Base-by-base conservation (phyloP, 2,329 filamentous ascomycete species). In the Phaeosphaeria sp. region DNA sequence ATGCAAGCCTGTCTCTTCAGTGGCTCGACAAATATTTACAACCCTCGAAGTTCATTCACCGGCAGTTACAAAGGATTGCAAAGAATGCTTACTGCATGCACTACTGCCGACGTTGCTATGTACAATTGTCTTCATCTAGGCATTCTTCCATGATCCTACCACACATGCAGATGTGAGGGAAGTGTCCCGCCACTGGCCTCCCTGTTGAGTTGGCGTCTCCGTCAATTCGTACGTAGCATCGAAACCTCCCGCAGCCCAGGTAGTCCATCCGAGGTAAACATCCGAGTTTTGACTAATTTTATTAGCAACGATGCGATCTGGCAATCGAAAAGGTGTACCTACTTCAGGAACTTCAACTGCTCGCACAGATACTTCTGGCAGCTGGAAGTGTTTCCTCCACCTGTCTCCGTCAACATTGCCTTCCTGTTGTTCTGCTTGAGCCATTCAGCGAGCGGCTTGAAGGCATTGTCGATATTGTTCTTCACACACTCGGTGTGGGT, bases 331-430 rank as follows among this genome's bases (percentile, higher is more conserved):
- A 30, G 4, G n/a, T 33, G 3, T 33, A 49, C 46, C 65, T 56
- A 69, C 66, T 71, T 69, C 43, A 73, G 58, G 51, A 72, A 74
- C 49, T 74, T 61, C 3, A 74, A 53, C 55, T 72, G 62, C 56
- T 69, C 53, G 61, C 78, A 79, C 18, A 76, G 56, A 48, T 70
- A 63, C 53, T 68, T 61, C 55, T 77, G 54, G 53, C 77, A 79
- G 25, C 68, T 68, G 24, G 58, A 52, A 15, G 75, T 76, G 61
- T 71, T 75, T 1, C 78, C 78, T 39, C 78, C 78, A 46, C 78
- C 78, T n/a, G 75, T 76, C 68, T 80, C 78, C 6, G 77, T 75
- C 21, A 79, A 59, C 22, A 80, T 74, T 1, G 78, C 78, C 55
- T 74, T 68, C 15, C 78, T 66, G 24, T 70, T 68, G 60, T 80